A percentile compares a stretch with the other conserved stretches of the same genome.
Evolutionary conservation across 1,139 yeast species (phyloP).

Genomic region (Torulaspora globosa): DNA sequence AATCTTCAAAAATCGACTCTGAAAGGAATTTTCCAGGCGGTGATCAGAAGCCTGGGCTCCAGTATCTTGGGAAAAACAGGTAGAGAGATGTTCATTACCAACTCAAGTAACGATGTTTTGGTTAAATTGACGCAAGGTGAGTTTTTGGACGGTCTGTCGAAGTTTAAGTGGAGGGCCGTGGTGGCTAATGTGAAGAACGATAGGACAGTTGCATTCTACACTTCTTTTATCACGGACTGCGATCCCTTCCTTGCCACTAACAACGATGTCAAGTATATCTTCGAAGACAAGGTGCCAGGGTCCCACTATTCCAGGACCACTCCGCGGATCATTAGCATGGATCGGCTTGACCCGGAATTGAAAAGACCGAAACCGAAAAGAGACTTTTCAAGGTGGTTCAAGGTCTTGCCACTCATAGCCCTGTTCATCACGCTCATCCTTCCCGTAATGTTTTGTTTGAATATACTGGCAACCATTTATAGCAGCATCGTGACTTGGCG

Average conservation of each 20-base stretch:
- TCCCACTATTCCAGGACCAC: conserved; percentile 17
- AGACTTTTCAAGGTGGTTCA: conserved; percentile 8
- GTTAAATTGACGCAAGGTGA: conserved; percentile 49
- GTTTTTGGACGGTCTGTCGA: conserved; percentile 52
- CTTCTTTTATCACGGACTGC: conserved; percentile 45
- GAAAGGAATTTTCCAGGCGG: conserved; percentile 41
- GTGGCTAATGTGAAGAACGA: conserved; percentile 79
- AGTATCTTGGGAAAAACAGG: conserved; percentile 71
- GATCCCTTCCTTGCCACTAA: conserved; percentile 46
- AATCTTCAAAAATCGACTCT: conserved; percentile 20
- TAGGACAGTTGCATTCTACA: conserved; percentile 55
- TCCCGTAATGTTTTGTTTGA: conserved; percentile 30
- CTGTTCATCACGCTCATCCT: conserved; percentile 20
- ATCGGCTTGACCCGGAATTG: conserved; percentile 32
- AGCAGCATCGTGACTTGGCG: conserved; percentile 30
- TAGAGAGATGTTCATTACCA: conserved; percentile 59
- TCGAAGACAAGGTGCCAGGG: conserved; percentile 33
- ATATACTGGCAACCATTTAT: conserved; percentile 31
- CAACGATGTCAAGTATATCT: conserved; percentile 34
- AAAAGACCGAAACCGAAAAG: conserved; percentile 10
- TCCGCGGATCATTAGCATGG: conserved; percentile 57
- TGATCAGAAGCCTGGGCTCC: conserved; percentile 58
- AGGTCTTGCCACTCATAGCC: conserved; percentile 14
- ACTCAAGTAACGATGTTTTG: conserved; percentile 43
- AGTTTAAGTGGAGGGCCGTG: conserved; percentile 54